Base-by-base conservation (phyloP, 768 basidiomycete genomes). In the Phanerodontia chrysosporium region DNA sequence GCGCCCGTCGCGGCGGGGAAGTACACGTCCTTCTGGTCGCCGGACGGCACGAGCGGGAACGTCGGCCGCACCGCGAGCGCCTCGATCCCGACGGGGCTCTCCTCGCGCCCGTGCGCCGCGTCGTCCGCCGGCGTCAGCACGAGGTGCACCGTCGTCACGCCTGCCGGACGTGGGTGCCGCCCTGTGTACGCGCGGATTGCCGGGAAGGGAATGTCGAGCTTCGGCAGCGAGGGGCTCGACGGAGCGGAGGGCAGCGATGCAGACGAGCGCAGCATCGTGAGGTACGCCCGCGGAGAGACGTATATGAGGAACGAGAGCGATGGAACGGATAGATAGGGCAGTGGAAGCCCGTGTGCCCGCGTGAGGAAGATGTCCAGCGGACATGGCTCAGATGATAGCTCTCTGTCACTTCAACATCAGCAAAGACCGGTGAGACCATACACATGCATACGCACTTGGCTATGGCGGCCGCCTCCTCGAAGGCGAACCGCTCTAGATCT, bases 241-340 rank as follows among this genome's bases (percentile, higher is more conserved):
- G 66, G 65, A 8, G 48, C 21, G 3, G 55, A 10, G 12, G 24
- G 18, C 16, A 44, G 7, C 27, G 66, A 45, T 1, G 75, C 59
- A 9, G 72, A 71, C 22, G 67, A 70, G n/a, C 76, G 81, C 22
- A 83, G 72, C 30, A 91, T 75, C 29, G 80, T 75, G 30, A 93
- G 78, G 65, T 93, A 93, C 8, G 83, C 78, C 1, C 77, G 71
- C 0, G 91, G 87, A 0, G 92, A 89, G 36, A 89, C 63, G 68
- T 89, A 80, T 28, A 83, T 78, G 9, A 93, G 75, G 69, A 93
- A 91, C 9, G 87, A 87, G 52, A 91, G 72, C 0, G 84, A 85
- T 6, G 89, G 87, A 1, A 80, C 78, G 14, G 75, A 74, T 2
- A 92, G 79, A 67, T 88, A 92, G 3, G 87, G 84, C n/a, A 93